These are phyloP conservation scores for Neurospora sp. DNA, from an alignment of 495 filamentous ascomycete genomes.

Conservation along the genomic window DNA sequence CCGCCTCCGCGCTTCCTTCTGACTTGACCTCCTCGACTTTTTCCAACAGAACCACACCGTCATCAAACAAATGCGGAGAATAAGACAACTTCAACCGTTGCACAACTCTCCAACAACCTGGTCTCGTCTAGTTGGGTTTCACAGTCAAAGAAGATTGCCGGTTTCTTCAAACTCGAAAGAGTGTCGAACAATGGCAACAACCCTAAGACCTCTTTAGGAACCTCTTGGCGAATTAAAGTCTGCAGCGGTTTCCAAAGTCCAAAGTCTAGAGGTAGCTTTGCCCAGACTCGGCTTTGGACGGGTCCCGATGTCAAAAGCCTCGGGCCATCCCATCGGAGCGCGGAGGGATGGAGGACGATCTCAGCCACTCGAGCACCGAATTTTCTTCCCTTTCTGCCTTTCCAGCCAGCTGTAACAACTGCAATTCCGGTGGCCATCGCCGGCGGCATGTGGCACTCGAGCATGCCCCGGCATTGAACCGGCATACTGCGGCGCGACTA, in stretches of 20 bases:
- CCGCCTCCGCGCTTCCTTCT: background rate
- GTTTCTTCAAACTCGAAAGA: background rate
- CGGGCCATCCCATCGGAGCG: background rate
- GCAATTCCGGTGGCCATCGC: background rate
- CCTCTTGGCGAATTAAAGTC: background rate
- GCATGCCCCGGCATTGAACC: background rate
- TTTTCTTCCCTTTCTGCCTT: background rate
- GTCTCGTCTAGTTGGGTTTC: background rate
- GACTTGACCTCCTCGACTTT: background rate
- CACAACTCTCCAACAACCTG: background rate
- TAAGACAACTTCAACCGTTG: background rate
- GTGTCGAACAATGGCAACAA: background rate
- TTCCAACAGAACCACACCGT: background rate
- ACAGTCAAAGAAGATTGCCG: background rate
- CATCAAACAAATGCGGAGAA: background rate
- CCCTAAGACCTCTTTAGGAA: background rate
- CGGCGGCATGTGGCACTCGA: background rate
- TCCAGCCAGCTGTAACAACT: background rate
- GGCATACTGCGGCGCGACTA: background rate
- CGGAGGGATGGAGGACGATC: background rate
- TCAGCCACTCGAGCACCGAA: background rate
- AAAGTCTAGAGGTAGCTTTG: background rate
- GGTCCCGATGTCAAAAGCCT: background rate
- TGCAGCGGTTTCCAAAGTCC: background rate
- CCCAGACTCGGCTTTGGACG: background rate